Conservation (phyloP, 2,329 filamentous ascomycete species). For the Malbranchea zuffiana region DNA sequence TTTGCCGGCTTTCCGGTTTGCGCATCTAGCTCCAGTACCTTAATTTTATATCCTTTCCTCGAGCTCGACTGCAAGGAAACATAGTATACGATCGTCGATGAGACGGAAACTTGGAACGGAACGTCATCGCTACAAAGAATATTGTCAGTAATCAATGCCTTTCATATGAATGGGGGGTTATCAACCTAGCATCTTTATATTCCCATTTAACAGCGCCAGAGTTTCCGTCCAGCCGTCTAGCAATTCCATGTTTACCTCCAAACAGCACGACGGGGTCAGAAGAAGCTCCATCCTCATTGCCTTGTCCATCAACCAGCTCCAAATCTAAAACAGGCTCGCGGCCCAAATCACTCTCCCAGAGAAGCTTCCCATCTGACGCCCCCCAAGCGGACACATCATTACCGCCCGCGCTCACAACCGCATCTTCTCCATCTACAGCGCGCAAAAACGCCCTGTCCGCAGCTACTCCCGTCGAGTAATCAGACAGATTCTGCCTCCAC, state of each 20-base stretch:
- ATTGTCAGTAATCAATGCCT: not conserved
- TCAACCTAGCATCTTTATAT: constrained; percentile 50
- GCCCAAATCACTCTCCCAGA: constrained; percentile 58
- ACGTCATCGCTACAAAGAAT: constrained; percentile 48
- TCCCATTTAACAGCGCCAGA: constrained; percentile 72
- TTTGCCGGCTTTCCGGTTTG: constrained; percentile 60
- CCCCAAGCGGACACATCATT: constrained; percentile 68
- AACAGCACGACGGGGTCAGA: constrained; percentile 59
- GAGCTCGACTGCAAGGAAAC: constrained; percentile 59
- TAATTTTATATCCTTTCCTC: constrained; percentile 62
- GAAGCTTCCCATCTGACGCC: constrained; percentile 64
- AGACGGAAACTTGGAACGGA: constrained; percentile 66
- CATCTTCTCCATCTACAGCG: constrained; percentile 67
- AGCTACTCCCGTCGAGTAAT: constrained; percentile 28
- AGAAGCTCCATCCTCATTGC: constrained; percentile 37
- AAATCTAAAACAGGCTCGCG: constrained; percentile 40
- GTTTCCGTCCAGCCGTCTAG: constrained; percentile 62
- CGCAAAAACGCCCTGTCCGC: constrained; percentile 42
- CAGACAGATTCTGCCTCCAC: constrained; percentile 67
- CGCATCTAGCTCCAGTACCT: constrained; percentile 62
- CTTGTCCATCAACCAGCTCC: constrained; percentile 64
- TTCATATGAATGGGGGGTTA: not conserved
- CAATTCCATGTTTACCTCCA: constrained; percentile 42
- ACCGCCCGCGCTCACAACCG: constrained; percentile 63
- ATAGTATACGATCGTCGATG: constrained; percentile 58